Evolutionary conservation across 345 rosid genomes (phyloP), one percentile per base, ranked within the genome.

Genomic region (Ceriops zippeliana): DNA sequence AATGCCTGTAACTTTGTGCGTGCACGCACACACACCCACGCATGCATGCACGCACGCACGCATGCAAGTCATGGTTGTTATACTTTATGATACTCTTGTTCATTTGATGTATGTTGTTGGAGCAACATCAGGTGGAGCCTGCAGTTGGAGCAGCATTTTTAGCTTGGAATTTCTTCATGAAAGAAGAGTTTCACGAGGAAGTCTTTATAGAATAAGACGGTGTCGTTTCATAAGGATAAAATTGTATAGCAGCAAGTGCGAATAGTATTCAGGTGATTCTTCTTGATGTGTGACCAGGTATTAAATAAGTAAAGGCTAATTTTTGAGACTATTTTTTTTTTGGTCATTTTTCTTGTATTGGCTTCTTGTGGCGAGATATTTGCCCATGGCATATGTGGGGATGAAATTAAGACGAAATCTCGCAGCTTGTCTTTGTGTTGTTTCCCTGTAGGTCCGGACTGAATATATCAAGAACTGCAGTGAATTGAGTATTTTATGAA

Each of bases 81-180:
- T 56, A 8, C 28, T 56, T 22, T 56, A 15, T 56, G 59, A 4
- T 57, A 17, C 28, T 6, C 21, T 38, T 57, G 35, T 22, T 9
- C 27, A 11, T 35, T 6, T 59, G 21, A 49, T 30, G 30, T 7
- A 56, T 56, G 30, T 13, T 37, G 27, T 61, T 10, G n/a, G 38
- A 16, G 16, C 27, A 54, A 70, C 17, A 20, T 75, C 84, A 85
- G 90, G 85, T 86, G 61, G 93, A 88, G 74, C 93, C 93, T 53
- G 90, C 90, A 0, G 83, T 86, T 21, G 93, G 93, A 22, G 90
- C 93, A 61, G 93, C 93, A 30, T 78, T 88, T 65, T 71, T 86
- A 65, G 93, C 87, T 31, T 74, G 85, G 87, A 86, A 81, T 70
- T 81, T 83, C 70, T 75, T 80, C 9, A 30, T 68, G 74, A 79